Conservation (phyloP, 2,329 filamentous ascomycete genomes). For the Aspergillaceae sp. region DNA sequence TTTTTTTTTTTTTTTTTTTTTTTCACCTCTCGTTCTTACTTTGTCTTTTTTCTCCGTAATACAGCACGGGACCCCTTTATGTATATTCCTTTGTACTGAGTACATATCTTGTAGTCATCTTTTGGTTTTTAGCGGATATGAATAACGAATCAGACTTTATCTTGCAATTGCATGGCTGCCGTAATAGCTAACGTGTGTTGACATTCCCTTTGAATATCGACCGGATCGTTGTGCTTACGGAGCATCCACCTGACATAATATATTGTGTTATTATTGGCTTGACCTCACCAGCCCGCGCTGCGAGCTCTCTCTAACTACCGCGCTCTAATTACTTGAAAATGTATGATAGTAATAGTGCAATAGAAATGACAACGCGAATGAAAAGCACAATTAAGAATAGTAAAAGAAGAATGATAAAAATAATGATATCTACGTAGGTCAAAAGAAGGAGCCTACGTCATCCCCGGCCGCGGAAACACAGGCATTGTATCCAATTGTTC, state of each 20-base stretch:
- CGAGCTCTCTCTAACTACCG: neutral
- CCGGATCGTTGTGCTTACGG: too few species aligned
- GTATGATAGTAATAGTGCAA: neutral
- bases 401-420: neutral
- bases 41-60: neutral
- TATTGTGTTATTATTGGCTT: neutral
- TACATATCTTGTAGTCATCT: too few species aligned
- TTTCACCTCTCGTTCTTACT: neutral
- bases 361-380: neutral
- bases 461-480: slow-evolving; percentile 74
- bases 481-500: slow-evolving; percentile 71
- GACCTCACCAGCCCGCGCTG: neutral
- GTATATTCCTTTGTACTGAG: too few species aligned
- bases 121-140: too few species aligned
- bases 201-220: too few species aligned
- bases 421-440: neutral
- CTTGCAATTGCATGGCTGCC: too few species aligned
- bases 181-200: too few species aligned
- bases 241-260: too few species aligned
- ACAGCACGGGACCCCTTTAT: too few species aligned
- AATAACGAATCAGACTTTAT: too few species aligned
- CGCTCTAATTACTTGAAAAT: neutral
- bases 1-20: neutral
- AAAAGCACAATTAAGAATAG: neutral
- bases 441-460: slow-evolving; percentile 18